Evolutionary conservation across 108 stramenopile genomes (phyloP).

Genomic region (Stephanodiscus triporus): DNA sequence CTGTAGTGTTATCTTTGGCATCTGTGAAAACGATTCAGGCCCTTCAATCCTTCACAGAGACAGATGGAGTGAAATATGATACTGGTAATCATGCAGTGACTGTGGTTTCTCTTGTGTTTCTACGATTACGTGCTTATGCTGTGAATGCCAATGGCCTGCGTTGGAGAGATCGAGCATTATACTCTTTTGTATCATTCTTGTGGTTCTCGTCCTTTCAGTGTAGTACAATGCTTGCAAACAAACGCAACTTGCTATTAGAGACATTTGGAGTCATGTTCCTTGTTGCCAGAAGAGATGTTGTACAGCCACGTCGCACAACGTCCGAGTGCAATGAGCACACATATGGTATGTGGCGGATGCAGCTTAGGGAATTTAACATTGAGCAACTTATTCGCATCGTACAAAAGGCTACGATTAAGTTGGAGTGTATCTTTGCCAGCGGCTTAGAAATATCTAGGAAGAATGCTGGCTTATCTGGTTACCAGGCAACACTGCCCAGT

Average conservation of each 20-base stretch:
- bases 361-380: slow-evolving; percentile 22
- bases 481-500: slow-evolving; percentile 20
- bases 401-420: slow-evolving; percentile 12
- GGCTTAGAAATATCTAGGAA: background rate
- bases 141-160: no score
- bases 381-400: no score
- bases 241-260: slow-evolving; percentile 17
- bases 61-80: background rate
- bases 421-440: slow-evolving; percentile 17
- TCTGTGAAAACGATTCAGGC: slow-evolving; percentile 8
- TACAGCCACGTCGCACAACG: slow-evolving; percentile 10
- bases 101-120: no score
- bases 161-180: slow-evolving; percentile 10
- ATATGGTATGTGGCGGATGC: slow-evolving; percentile 15
- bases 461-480: slow-evolving; percentile 3
- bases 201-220: slow-evolving; percentile 21
- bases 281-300: slow-evolving; percentile 15
- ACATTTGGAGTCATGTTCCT: slow-evolving; percentile 18
- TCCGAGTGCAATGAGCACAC: slow-evolving; percentile 35
- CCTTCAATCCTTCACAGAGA: background rate
- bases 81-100: no score
- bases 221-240: slow-evolving; percentile 20
- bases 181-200: slow-evolving; percentile 2
- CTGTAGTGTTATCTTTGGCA: slow-evolving; percentile 2
- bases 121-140: no score